These are phyloP conservation scores for Trypanosoma vivax DNA, from an alignment of 208 protist genomes.

Conservation along the genomic window DNA sequence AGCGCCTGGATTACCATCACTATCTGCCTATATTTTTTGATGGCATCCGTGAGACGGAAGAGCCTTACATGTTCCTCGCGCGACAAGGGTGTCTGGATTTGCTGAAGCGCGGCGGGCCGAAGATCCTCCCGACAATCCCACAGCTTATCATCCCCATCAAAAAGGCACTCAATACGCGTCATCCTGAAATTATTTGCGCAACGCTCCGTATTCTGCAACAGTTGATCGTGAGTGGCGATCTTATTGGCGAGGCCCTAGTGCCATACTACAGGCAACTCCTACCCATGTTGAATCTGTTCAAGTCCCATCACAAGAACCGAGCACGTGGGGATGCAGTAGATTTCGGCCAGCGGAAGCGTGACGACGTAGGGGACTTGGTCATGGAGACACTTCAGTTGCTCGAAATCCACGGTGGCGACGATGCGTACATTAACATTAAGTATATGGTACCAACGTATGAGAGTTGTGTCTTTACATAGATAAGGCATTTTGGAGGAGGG, in stretches of 20 bases:
- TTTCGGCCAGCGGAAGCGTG: slow-evolving; percentile 94
- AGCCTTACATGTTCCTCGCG: slow-evolving; percentile 97
- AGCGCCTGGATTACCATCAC: slow-evolving; percentile 99
- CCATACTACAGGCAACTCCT: slow-evolving; percentile 99
- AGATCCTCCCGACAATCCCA: slow-evolving; percentile 97
- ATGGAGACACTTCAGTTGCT: slow-evolving; percentile 95
- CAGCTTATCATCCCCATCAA: slow-evolving; percentile 99
- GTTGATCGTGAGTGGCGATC: slow-evolving; percentile 93
- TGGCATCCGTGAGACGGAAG: slow-evolving; percentile 96
- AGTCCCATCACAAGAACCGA: slow-evolving; percentile 88
- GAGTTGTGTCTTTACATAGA: slow-evolving; percentile 81
- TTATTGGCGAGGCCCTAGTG: slow-evolving; percentile 97
- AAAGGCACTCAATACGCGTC: slow-evolving; percentile 97
- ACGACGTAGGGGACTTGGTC: slow-evolving; percentile 96
- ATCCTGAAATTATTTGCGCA: slow-evolving; percentile 95
- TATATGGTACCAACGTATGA: slow-evolving; percentile 95
- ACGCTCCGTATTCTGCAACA: slow-evolving; percentile 96
- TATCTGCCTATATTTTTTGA: slow-evolving; percentile 99
- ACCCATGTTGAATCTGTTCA: slow-evolving; percentile 98
- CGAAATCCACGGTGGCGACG: slow-evolving; percentile 89
- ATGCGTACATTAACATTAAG: slow-evolving; percentile 95
- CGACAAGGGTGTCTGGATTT: slow-evolving; percentile 94
- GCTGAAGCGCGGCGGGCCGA: slow-evolving; percentile 92
- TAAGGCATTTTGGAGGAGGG: neutral
- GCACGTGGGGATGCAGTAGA: slow-evolving; percentile 94